These are phyloP conservation scores for Dillenia suffruticosa DNA, from an alignment of 164 flowering plant species.

Conservation along the genomic window DNA sequence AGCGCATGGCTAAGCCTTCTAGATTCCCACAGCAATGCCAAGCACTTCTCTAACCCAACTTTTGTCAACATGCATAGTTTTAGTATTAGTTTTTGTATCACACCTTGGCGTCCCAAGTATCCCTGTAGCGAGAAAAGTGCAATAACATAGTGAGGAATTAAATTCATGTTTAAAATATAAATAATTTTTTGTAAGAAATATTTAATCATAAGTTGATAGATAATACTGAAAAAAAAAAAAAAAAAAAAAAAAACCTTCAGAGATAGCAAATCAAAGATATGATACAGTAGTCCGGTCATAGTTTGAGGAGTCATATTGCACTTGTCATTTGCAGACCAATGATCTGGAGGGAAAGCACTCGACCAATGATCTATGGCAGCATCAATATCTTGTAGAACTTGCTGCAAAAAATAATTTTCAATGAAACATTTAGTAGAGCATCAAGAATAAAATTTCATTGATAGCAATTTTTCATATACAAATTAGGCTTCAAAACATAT, in stretches of 20 bases:
- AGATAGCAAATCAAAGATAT: constrained; percentile 65
- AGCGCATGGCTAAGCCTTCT: constrained; percentile 81
- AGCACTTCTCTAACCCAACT: constrained; percentile 34
- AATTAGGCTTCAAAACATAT: background rate
- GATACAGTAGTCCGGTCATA: constrained; percentile 45
- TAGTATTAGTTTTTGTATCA: constrained; percentile 49
- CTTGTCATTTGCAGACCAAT: constrained; percentile 24
- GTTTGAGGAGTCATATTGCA: constrained; percentile 28
- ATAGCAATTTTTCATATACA: too few species aligned
- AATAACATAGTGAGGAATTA: too few species aligned
- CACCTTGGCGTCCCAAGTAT: constrained; percentile 33
- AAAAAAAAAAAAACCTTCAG: constrained; percentile 48
- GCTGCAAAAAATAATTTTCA: constrained; percentile 33
- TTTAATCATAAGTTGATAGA: background rate
- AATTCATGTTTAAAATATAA: too few species aligned
- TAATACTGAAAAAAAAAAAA: background rate
- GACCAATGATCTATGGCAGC: constrained; percentile 60
- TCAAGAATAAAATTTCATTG: background rate
- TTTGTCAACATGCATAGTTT: constrained; percentile 45
- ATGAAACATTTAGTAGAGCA: background rate
- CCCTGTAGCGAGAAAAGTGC: constrained; percentile 45
- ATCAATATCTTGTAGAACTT: constrained; percentile 47
- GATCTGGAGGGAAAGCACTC: constrained; percentile 17
- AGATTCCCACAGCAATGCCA: constrained; percentile 61
- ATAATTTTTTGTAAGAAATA: too few species aligned